These are phyloP conservation scores for Trypanosoma vivax DNA, from an alignment of 208 protist genomes.

Conservation along the genomic window DNA sequence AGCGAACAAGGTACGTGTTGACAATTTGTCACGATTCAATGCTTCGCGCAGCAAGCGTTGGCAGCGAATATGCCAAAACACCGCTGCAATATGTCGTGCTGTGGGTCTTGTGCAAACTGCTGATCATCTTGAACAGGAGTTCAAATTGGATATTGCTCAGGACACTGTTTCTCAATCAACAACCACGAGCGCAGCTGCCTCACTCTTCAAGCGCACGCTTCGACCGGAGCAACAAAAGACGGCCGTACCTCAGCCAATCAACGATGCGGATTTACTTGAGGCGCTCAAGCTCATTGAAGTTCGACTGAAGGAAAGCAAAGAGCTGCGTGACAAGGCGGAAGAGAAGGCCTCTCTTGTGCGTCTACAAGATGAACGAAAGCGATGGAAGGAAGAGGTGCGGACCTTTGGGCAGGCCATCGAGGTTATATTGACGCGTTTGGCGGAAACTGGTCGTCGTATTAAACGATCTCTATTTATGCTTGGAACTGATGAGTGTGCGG, in stretches of 20 bases:
- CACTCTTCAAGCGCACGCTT: slow-evolving; percentile 9
- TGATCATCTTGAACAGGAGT: slow-evolving; percentile 9
- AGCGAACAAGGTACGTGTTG: slow-evolving; percentile 36
- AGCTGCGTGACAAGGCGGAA: slow-evolving; percentile 22
- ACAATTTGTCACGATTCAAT: slow-evolving; percentile 34
- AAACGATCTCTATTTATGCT: slow-evolving; percentile 67
- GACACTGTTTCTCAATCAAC: neutral
- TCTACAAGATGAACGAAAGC: slow-evolving; percentile 23
- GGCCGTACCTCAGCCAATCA: slow-evolving; percentile 16
- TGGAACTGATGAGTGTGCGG: slow-evolving; percentile 62
- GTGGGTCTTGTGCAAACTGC: slow-evolving; percentile 19
- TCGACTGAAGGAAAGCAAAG: slow-evolving; percentile 25
- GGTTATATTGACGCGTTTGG: slow-evolving; percentile 49
- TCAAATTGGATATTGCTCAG: neutral
- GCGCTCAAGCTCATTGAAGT: slow-evolving; percentile 35
- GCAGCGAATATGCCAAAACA: slow-evolving; percentile 20
- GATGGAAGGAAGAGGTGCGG: slow-evolving; percentile 37
- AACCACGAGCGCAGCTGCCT: neutral
- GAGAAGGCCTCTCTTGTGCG: slow-evolving; percentile 26
- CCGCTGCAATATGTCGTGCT: slow-evolving; percentile 14
- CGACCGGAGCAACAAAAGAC: slow-evolving; percentile 10
- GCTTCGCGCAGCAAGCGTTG: slow-evolving; percentile 15
- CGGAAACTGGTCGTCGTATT: slow-evolving; percentile 42
- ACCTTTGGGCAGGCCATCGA: slow-evolving; percentile 57
- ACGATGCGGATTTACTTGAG: slow-evolving; percentile 48